Evolutionary conservation across 495 filamentous ascomycete genomes (phyloP).

Genomic region (Penicillium roqueforti): DNA sequence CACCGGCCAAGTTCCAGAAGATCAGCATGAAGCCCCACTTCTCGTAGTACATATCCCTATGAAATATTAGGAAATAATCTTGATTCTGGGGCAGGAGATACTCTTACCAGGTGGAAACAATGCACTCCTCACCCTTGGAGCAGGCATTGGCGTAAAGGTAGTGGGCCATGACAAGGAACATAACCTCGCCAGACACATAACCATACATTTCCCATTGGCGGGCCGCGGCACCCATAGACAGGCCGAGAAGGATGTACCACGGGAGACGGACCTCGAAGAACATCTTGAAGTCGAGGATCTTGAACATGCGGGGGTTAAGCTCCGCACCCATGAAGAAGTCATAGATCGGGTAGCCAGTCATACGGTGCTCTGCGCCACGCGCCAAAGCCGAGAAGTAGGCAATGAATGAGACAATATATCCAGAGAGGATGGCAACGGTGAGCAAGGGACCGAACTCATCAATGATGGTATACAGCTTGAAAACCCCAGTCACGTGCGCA

Average conservation of each 20-base stretch:
- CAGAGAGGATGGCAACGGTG: slow-evolving; percentile 85
- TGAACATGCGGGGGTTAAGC: slow-evolving; percentile 92
- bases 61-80: background rate
- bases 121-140: slow-evolving; percentile 93
- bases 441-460: slow-evolving; percentile 93
- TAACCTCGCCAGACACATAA: slow-evolving; percentile 85
- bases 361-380: slow-evolving; percentile 80
- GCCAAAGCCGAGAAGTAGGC: slow-evolving; percentile 80
- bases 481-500: slow-evolving; percentile 77
- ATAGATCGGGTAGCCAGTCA: slow-evolving; percentile 89
- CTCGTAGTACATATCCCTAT: slow-evolving; percentile 97
- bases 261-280: slow-evolving; percentile 97
- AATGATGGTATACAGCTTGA: slow-evolving; percentile 88
- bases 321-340: slow-evolving; percentile 99
- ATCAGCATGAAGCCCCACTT: slow-evolving; percentile 99
- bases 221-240: slow-evolving; percentile 71
- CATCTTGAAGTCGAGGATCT: slow-evolving; percentile 96
- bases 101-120: slow-evolving; percentile 81
- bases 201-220: slow-evolving; percentile 87
- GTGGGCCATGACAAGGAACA: slow-evolving; percentile 87
- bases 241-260: slow-evolving; percentile 88
- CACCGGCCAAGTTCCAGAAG: slow-evolving; percentile 98
- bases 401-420: slow-evolving; percentile 70
- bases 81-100: background rate
- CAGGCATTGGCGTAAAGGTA: slow-evolving; percentile 96